Evolutionary conservation across 768 basidiomycete species (phyloP), one percentile per base, ranked within the genome.

Genomic region (Paxillus rubicundulus): DNA sequence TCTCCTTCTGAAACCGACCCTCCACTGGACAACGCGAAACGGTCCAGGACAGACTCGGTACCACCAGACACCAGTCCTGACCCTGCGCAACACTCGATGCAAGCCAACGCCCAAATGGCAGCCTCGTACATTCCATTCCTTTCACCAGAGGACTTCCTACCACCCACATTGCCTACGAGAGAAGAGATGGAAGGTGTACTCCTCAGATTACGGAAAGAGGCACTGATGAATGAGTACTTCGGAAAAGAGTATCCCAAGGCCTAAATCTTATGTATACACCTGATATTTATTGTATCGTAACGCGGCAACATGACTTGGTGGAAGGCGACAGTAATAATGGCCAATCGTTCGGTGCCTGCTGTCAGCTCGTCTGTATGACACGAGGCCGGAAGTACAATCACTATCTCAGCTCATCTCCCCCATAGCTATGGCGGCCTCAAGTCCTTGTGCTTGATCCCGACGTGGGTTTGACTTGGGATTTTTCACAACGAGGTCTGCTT

Each of bases 111-210:
- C 18, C 76, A 74, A 52, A 75, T 82, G n/a, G 85, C 82, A 13
- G 85, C 86, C 0, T 74, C 85, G 3, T 81, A 82, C 59, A 86
- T 92, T 14, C 77, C 86, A 3, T 89, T 93, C 71, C 74, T 95
- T n/a, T 73, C 82, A 17, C 72, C 85, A 17, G 85, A 87, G 55
- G 77, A 85, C 53, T 77, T 96, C 9, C 63, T 89, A 47, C 82
- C 86, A 10, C 92, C 93, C 0, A 84, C 80, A 59, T 68, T 95
- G 70, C 89, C 90, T 1, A 82, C 81, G 1, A 76, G 80, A 50
- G 80, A 82, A 42, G 89, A 95, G 68, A 87, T 92, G 87, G 91
- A 91, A 65, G 67, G 70, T 18, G 80, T 89, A 9, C 66, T 97
- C 49, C 76, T 97, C 51, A 80, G 78, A 24, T 72, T 93, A 56